A percentile compares a stretch with the other conserved stretches of the same genome.
phyloP scores from a whole-genome alignment of 1,284 basidiomycete species.

The Pterula multifida region DNA sequence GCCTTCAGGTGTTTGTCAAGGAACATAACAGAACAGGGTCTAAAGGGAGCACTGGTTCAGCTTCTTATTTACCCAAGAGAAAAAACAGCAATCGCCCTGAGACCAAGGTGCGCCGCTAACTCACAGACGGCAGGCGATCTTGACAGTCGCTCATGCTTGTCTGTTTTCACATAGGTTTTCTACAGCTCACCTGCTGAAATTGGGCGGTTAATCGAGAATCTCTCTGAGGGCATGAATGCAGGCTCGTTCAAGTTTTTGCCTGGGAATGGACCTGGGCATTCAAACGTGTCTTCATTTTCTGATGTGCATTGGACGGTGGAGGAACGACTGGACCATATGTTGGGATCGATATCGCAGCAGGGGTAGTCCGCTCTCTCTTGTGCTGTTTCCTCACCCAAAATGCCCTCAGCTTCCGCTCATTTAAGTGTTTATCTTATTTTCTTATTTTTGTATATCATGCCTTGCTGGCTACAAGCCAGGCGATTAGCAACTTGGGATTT shows the following conservation, averaged over 20 bases:
- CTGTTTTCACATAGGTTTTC: slow-evolving; percentile 49
- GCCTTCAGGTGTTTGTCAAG: slow-evolving; percentile 50
- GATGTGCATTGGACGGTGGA: slow-evolving; percentile 61
- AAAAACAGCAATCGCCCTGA: slow-evolving; percentile 51
- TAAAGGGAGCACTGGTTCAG: slow-evolving; percentile 46
- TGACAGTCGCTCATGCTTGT: slow-evolving; percentile 8
- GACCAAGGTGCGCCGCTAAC: slow-evolving; percentile 78
- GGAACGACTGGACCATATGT: slow-evolving; percentile 64
- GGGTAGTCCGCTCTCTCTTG: neutral
- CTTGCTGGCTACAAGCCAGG: too few species aligned
- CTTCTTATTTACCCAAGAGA: slow-evolving; percentile 51
- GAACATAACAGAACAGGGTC: slow-evolving; percentile 58
- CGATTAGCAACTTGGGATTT: too few species aligned
- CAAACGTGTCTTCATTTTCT: slow-evolving; percentile 47
- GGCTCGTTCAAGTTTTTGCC: slow-evolving; percentile 67
- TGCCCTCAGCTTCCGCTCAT: too few species aligned
- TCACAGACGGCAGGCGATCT: too few species aligned
- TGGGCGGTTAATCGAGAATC: slow-evolving; percentile 65
- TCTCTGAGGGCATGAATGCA: slow-evolving; percentile 67
- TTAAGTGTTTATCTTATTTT: too few species aligned
- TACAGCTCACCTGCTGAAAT: slow-evolving; percentile 69
- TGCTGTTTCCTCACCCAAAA: neutral
- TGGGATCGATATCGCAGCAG: slow-evolving; percentile 15
- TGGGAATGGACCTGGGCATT: slow-evolving; percentile 31
- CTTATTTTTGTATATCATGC: too few species aligned